phyloP scores from a whole-genome alignment of 108 stramenopile genomes.

The Pseudonitzschia multistriata region DNA sequence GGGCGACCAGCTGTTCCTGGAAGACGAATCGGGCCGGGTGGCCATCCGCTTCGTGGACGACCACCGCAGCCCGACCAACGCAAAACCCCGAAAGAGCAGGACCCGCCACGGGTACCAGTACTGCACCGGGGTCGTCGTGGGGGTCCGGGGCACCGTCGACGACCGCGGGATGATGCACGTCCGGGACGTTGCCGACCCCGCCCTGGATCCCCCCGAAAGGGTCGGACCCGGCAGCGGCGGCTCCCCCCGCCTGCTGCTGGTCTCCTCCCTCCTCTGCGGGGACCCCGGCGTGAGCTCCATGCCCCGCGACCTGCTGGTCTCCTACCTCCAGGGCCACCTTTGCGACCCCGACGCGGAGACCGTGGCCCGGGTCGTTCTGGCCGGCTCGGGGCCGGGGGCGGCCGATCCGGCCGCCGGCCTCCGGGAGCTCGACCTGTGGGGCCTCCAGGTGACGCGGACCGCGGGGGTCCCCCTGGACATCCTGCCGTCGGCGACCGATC shows the following conservation, averaged over 20 bases:
- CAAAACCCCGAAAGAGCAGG: not conserved
- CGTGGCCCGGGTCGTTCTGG: constrained; percentile 67
- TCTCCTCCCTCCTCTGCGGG: constrained; percentile 74
- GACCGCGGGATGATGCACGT: constrained; percentile 65
- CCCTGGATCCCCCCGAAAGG: constrained; percentile 22
- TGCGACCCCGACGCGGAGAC: constrained; percentile 36
- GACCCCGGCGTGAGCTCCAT: constrained; percentile 50
- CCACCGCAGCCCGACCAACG: not conserved
- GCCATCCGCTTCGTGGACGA: constrained; percentile 33
- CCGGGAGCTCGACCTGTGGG: constrained; percentile 66
- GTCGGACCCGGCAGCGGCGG: not conserved
- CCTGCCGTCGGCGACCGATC: constrained; percentile 76
- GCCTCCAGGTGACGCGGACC: constrained; percentile 44
- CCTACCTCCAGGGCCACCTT: constrained; percentile 67
- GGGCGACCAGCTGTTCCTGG: constrained; percentile 64
- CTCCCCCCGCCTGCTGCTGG: constrained; percentile 45
- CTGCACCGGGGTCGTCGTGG: constrained; percentile 71
- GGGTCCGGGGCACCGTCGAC: constrained; percentile 60
- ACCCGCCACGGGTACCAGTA: constrained; percentile 34
- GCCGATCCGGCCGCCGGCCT: constrained; percentile 27
- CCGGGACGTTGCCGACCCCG: constrained; percentile 50
- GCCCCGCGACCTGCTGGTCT: constrained; percentile 71
- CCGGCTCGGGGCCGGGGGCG: constrained; percentile 50
- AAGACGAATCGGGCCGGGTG: constrained; percentile 85
- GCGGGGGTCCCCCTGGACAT: constrained; percentile 74